Conservation (phyloP, 768 basidiomycete genomes). For the Hortiboletus flavorubellus region DNA sequence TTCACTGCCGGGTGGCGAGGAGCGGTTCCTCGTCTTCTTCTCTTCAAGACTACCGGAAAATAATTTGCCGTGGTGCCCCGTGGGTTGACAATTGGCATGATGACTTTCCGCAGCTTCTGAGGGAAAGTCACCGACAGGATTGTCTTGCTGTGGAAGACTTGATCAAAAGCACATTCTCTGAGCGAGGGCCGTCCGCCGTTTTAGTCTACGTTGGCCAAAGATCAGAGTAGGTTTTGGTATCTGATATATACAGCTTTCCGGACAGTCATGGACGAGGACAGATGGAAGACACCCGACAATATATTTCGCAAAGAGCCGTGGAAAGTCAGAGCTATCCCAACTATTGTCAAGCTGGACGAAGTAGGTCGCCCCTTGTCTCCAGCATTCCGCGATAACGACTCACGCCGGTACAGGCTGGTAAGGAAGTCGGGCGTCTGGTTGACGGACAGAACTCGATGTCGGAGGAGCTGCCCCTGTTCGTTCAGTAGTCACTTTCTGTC, state of each 20-base stretch:
- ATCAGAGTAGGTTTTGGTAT: slow-evolving; percentile 46
- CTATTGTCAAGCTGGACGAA: slow-evolving; percentile 57
- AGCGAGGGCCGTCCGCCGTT: slow-evolving; percentile 47
- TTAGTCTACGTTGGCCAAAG: slow-evolving; percentile 70
- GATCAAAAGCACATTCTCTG: slow-evolving; percentile 49
- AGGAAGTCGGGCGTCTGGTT: slow-evolving; percentile 30
- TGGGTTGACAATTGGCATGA: slow-evolving; percentile 31
- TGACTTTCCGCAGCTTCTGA: slow-evolving; percentile 3
- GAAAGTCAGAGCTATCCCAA: slow-evolving; percentile 58
- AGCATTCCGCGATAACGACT: not conserved
- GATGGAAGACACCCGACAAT: slow-evolving; percentile 65
- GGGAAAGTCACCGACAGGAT: slow-evolving; percentile 46
- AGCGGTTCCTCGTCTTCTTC: slow-evolving; percentile 65
- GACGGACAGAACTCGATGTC: slow-evolving; percentile 26
- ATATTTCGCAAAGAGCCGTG: slow-evolving; percentile 61
- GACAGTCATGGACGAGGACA: slow-evolving; percentile 23
- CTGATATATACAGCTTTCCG: not conserved
- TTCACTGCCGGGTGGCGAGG: slow-evolving; percentile 40
- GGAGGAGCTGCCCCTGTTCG: slow-evolving; percentile 19
- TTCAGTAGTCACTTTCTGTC: slow-evolving; percentile 9
- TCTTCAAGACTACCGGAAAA: slow-evolving; percentile 58
- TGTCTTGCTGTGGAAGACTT: slow-evolving; percentile 59
- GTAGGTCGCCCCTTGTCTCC: slow-evolving; percentile 38
- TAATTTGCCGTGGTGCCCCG: slow-evolving; percentile 63
- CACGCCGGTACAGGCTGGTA: slow-evolving; percentile 15